Conservation (phyloP, 2,329 filamentous ascomycete species). For the Neonectria hederae region DNA sequence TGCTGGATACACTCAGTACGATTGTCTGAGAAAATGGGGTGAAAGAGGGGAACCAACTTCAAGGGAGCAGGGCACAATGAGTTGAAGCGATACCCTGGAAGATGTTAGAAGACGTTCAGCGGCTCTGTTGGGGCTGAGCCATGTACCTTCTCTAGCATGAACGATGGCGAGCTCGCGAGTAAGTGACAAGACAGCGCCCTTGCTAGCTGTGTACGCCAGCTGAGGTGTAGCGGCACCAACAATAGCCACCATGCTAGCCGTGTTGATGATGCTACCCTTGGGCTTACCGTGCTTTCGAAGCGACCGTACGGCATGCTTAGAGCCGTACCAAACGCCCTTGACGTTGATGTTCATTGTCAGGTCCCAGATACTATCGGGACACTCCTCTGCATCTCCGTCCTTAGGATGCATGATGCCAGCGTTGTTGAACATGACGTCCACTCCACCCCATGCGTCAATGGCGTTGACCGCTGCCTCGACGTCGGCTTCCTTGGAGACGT, state of each 20-base stretch:
- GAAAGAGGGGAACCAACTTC: constrained; percentile 58
- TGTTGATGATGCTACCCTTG: constrained; percentile 77
- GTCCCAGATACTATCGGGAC: constrained; percentile 90
- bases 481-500: constrained; percentile 85
- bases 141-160: neutral
- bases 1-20: constrained; percentile 51
- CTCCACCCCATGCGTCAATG: constrained; percentile 84
- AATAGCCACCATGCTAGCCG: constrained; percentile 76
- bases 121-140: too few relatives aligned
- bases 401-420: constrained; percentile 92
- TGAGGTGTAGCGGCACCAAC: constrained; percentile 78
- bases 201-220: constrained; percentile 79
- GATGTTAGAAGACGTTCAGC: neutral
- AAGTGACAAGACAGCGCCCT: constrained; percentile 68
- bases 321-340: constrained; percentile 93
- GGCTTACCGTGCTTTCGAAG: constrained; percentile 82
- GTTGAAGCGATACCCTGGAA: constrained; percentile 78
- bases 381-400: constrained; percentile 80
- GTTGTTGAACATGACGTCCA: constrained; percentile 96
- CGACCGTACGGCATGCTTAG: constrained; percentile 86
- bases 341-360: constrained; percentile 92
- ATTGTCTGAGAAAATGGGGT: neutral
- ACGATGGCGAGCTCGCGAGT: constrained; percentile 5
- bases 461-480: constrained; percentile 73
- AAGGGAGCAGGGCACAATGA: constrained; percentile 77